Evolutionary conservation across 352 stramenopile species (phyloP).

Genomic region (Phytophthora cryptogea): DNA sequence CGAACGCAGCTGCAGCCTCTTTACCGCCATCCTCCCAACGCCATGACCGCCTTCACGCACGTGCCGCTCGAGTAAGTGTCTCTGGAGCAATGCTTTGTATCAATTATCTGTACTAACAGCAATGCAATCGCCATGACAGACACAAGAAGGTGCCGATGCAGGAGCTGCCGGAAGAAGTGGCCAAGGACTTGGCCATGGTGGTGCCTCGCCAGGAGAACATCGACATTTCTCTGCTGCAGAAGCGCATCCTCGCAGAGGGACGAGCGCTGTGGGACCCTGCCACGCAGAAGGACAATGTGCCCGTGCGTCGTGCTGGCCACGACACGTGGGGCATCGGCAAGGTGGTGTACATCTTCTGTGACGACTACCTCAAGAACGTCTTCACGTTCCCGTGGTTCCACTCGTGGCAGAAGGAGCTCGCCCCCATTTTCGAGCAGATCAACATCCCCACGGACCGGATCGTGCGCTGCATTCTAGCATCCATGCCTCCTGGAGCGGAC

Average conservation of each 20-base stretch:
- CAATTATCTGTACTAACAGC: background rate
- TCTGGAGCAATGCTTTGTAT: too few species aligned
- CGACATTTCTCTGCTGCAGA: constrained; percentile 66
- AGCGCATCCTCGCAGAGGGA: constrained; percentile 54
- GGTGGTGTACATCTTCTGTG: constrained; percentile 98
- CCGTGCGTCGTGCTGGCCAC: constrained; percentile 93
- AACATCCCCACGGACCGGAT: constrained; percentile 83
- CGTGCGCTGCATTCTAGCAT: constrained; percentile 95
- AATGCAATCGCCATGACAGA: constrained; percentile 29
- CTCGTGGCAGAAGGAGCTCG: constrained; percentile 72
- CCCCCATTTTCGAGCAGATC: constrained; percentile 91
- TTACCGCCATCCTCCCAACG: background rate
- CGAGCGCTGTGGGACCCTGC: constrained; percentile 67
- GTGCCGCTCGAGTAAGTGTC: constrained; percentile 43
- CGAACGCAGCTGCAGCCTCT: background rate
- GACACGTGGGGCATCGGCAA: constrained; percentile 98
- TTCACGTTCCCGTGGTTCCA: constrained; percentile 97
- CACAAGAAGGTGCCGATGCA: constrained; percentile 75
- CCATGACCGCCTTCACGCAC: constrained; percentile 39
- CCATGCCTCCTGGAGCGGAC: constrained; percentile 93
- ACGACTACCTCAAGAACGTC: constrained; percentile 97
- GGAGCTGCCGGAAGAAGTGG: constrained; percentile 51
- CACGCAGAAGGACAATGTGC: constrained; percentile 88
- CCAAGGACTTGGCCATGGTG: constrained; percentile 52
- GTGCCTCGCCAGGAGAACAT: constrained; percentile 62